Conservation (phyloP, 2,329 filamentous ascomycete genomes). For the Neodidymelliopsis sp. region DNA sequence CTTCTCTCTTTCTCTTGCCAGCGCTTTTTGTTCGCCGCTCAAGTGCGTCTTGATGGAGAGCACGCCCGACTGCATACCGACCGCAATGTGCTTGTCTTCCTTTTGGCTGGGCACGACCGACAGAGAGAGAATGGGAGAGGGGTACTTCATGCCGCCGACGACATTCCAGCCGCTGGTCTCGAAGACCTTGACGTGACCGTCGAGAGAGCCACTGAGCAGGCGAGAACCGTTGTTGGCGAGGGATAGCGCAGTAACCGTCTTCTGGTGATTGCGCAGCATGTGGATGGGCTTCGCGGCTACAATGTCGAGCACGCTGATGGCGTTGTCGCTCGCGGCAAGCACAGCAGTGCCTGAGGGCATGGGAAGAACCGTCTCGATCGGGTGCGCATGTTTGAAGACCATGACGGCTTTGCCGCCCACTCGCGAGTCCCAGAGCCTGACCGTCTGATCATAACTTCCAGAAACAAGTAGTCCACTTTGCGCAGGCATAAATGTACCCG, state of each 20-base stretch:
- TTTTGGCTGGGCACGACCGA: conserved; percentile 73
- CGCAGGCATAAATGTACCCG: conserved; percentile 82
- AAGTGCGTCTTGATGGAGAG: conserved; percentile 89
- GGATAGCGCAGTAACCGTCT: conserved; percentile 90
- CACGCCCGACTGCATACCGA: conserved; percentile 94
- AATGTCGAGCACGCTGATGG: conserved; percentile 90
- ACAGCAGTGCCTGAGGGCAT: conserved; percentile 87
- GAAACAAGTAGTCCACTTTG: conserved; percentile 77
- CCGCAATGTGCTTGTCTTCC: conserved; percentile 90
- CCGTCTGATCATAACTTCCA: conserved; percentile 93
- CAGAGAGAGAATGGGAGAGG: conserved; percentile 86
- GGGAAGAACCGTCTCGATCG: conserved; percentile 87
- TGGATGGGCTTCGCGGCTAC: conserved; percentile 88
- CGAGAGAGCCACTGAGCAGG: conserved; percentile 85
- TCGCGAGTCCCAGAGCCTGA: conserved; percentile 91
- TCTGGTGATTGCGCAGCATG: conserved; percentile 92
- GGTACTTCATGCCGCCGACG: conserved; percentile 93
- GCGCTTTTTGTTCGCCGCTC: conserved; percentile 79
- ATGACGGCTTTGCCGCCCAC: conserved; percentile 73
- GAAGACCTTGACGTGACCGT: conserved; percentile 97
- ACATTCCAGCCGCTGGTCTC: conserved; percentile 96
- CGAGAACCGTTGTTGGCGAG: conserved; percentile 81
- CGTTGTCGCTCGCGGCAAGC: conserved; percentile 82
- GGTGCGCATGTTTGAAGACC: conserved; percentile 92
- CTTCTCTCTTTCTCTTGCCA: conserved; percentile 77